Evolutionary conservation across 257 asterid species (phyloP), one percentile per base, ranked within the genome.

Genomic region (Solanum infundibuliforme): DNA sequence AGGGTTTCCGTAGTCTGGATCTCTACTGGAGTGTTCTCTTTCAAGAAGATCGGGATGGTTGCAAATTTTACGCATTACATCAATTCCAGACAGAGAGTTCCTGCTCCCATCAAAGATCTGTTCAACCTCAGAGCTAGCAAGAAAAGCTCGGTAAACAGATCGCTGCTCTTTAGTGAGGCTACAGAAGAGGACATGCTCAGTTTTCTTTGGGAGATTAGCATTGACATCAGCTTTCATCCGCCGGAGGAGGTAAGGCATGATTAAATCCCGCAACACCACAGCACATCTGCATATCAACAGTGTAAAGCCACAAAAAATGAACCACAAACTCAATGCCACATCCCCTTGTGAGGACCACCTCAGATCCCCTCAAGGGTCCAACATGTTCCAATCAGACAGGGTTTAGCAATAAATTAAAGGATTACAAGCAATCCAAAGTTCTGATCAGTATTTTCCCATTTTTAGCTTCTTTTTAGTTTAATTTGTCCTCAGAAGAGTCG

Each of bases 11-110:
- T 97, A 97, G 91, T 97, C 99, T 18, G 98, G 98, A 91, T 97
- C 92, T 65, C 93, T 94, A 34, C 88, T 88, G 46, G 94, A 92
- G 88, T 95, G 98, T 86, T 97, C 99, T 90, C 99, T 96, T 94
- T 97, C 99, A 6, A 96, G 97, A 87, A 97, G 98, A 90, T 97
- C 99, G 6, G 99, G 99, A 90, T 97, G 99, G 91, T 97, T 97
- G 92, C 99, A 97, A 88, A 97, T 95, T 90, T 97, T 97, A 29
- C 99, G 98, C 99, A 97, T 93, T 85, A 97, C 96, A 89, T 97
- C 99, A 84, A 97, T 97, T 87, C 99, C 99, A 71, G 87, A 97
- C 2, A 97, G 94, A 41, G 99, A 94, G 88, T 97, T 97, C 84
- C 94, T 94, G 93, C 84, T 94, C 81, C 99, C 99, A 89, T 95